Base-by-base conservation (phyloP, 2,329 filamentous ascomycete genomes). In the Epichloe coenophiala region DNA sequence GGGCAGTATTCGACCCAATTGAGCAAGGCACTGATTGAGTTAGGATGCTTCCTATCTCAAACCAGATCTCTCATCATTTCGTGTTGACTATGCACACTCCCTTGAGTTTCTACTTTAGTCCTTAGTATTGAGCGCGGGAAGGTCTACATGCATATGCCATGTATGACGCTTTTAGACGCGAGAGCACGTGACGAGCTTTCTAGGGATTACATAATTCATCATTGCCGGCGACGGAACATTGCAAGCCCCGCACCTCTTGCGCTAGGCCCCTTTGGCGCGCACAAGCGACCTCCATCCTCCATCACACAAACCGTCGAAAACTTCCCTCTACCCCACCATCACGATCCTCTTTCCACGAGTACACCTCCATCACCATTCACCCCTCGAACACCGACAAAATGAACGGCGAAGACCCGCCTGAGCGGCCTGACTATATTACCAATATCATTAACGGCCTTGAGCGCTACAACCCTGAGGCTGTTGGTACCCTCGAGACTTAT, bases 391-490 rank as follows among this genome's bases (percentile, higher is more conserved):
- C 57, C 61, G 56, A 61, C 73, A 78, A 59, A 59, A 80, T 81
- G 78, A 79, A 78, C 72, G 74, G 75, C 74, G 91, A 96, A 78
- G 87, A 90, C 71, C 86, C 88, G 75, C 83, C 88, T 62, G 88
- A 95, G 71, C 79, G 93, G 69, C 91, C 93, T 61, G 87, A 93
- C 60, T 83, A 93, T 69, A 94, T 98, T 71, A 85, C 88, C 66
- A 77, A 74, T 69, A 96, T 98, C 65, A 88, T 98, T 66, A 95
- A 91, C 72, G 91, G 93, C 61, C 87, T 98, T 57, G 93, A 98
- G 72, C 81, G 93, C 65, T 98, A 98, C 76, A 98, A 98, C 71
- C 93, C 93, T 41, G 93, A 98, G 75, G 95, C 93, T 48, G 95
- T 94, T 47, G 80, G 81, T 55, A 78, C 87, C 58, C 93, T 98